Evolutionary conservation across 768 basidiomycete species (phyloP), one percentile per base, ranked within the genome.

Genomic region (Rhodotorula toruloides): DNA sequence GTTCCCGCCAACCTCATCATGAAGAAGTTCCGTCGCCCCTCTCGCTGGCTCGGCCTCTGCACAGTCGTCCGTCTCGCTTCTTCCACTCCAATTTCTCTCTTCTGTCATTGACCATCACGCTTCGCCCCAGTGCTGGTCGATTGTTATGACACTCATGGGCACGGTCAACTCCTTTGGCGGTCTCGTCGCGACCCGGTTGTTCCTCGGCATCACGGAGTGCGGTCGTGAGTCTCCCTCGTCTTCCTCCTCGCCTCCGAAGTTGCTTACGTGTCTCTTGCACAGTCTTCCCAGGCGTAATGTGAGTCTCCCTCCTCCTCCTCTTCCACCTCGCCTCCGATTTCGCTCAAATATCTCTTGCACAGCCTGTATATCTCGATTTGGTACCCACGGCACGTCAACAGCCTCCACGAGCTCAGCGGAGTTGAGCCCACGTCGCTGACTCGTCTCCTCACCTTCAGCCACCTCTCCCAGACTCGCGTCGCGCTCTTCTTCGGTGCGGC

Each of bases 401-500:
- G n/a, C n/a, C n/a, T n/a, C n/a, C n/a, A n/a, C n/a, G n/a, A n/a
- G n/a, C n/a, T n/a, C n/a, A n/a, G n/a, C n/a, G n/a, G n/a, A n/a
- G n/a, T n/a, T n/a, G n/a, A n/a, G n/a, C n/a, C n/a, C n/a, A n/a
- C n/a, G n/a, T n/a, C n/a, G n/a, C n/a, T n/a, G n/a, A n/a, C n/a
- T n/a, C n/a, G n/a, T n/a, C n/a, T n/a, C n/a, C n/a, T n/a, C n/a
- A n/a, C n/a, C n/a, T n/a, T n/a, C n/a, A n/a, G n/a, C 5, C 57
- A 59, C 47, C 54, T 47, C 29, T 61, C 65, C 16, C 73, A 74
- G 31, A 62, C 68, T n/a, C 59, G 73, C 16, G 68, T 74, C 37
- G 73, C 63, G 1, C 53, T 74, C 58, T 74, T 74, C 67, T 74
- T 74, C 53, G 65, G 65, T 13, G 66, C 34, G 31, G 67, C 72